Evolutionary conservation across 1,139 yeast species (phyloP), one percentile per base, ranked within the genome.

Genomic region (Spencermartinsiella ligniputridi): DNA sequence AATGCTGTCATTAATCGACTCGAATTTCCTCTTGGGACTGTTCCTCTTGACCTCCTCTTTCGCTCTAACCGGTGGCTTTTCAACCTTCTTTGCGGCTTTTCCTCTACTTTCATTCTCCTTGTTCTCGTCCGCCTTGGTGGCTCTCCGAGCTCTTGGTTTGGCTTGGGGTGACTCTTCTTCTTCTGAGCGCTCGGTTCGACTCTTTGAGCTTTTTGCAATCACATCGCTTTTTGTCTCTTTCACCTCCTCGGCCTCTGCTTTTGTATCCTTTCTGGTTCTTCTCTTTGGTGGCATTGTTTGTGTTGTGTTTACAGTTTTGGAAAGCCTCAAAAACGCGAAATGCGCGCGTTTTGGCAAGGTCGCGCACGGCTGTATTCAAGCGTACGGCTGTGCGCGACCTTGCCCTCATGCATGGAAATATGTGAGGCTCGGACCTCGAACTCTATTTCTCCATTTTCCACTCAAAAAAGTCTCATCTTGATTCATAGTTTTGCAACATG

Each of bases 231-330:
- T 45, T n/a, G 8, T 6, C 32, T 27, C 32, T 22, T 22, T 11
- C 11, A 22, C 42, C 11, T 30, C 12, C 17, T 19, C 42, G 13
- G 36, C 19, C 20, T 40, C 25, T 12, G 21, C 17, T n/a, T 20
- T 5, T 20, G 37, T 16, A n/a, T n/a, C n/a, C 37, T 35, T 35
- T 12, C 27, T 40, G 18, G 39, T 34, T 40, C 39, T 38, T 34
- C 39, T 24, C 22, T 33, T 33, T 3, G 37, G 42, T 1, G 42
- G 17, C 25, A 21, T 30, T 16, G 9, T 17, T 19, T 19, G 13
- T 12, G 24, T 22, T 29, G 30, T 24, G 11, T 19, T 19, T 17
- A n/a, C n/a, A n/a, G n/a, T n/a, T n/a, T n/a, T n/a, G n/a, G n/a
- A n/a, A n/a, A n/a, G n/a, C n/a, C n/a, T n/a, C n/a, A n/a, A n/a